Percentiles rank a stretch among this genome's conserved stretches.
Evolutionary conservation across 306 rosid genomes (phyloP).

Genomic region (Astragalus membranaceus): DNA sequence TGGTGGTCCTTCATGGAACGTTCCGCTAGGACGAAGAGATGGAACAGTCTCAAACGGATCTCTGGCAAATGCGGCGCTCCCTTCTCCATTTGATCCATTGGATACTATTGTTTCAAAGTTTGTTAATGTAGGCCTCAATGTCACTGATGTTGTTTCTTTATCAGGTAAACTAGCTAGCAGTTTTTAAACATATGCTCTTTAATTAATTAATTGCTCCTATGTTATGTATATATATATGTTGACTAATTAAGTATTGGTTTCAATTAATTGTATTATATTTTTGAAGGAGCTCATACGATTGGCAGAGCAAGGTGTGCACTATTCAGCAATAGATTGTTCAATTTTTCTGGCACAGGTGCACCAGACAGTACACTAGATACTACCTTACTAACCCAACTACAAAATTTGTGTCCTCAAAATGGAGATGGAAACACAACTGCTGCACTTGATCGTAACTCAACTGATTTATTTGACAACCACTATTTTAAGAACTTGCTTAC

Average conservation of each 20-base stretch:
- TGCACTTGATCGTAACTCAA: slow-evolving; percentile 57
- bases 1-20: slow-evolving; percentile 75
- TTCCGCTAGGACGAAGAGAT: slow-evolving; percentile 71
- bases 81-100: slow-evolving; percentile 50
- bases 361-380: slow-evolving; percentile 58
- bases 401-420: slow-evolving; percentile 50
- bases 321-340: slow-evolving; percentile 66
- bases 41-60: slow-evolving; percentile 51
- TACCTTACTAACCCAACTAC: slow-evolving; percentile 45
- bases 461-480: slow-evolving; percentile 77
- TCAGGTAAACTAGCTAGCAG: slow-evolving; percentile 40
- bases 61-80: slow-evolving; percentile 42
- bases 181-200: background rate
- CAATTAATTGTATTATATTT: background rate
- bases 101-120: slow-evolving; percentile 44
- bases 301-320: slow-evolving; percentile 60
- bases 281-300: slow-evolving; percentile 77
- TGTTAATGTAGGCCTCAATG: slow-evolving; percentile 40
- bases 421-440: slow-evolving; percentile 58
- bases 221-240: background rate
- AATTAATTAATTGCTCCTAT: background rate
- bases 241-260: no score
- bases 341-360: slow-evolving; percentile 54
- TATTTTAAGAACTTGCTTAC: slow-evolving; percentile 58
- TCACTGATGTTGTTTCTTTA: slow-evolving; percentile 57